Conservation (phyloP, 1,284 basidiomycete species). For the Fomitopsis pinicola region DNA sequence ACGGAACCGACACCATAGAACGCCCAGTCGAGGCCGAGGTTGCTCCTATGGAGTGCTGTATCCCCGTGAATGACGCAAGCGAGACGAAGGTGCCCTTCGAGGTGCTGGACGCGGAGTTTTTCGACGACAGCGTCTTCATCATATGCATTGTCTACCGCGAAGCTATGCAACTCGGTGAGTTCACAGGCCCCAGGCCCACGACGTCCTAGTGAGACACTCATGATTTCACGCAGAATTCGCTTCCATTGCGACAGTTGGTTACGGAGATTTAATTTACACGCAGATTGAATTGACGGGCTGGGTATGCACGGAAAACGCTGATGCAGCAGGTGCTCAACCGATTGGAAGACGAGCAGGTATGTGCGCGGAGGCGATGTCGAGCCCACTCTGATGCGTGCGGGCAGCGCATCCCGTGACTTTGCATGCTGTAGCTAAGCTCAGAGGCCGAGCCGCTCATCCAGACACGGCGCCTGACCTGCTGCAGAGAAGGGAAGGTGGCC, state of each 20-base stretch:
- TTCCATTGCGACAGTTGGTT: constrained; percentile 55
- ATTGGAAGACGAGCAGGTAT: constrained; percentile 51
- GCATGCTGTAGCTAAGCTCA: constrained; percentile 39
- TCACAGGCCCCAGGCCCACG: constrained; percentile 6
- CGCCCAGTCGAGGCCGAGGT: constrained; percentile 15
- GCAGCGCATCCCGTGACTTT: constrained; percentile 13
- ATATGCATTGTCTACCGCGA: constrained; percentile 49
- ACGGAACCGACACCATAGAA: constrained; percentile 11
- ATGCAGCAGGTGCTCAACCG: constrained; percentile 49
- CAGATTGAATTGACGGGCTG: constrained; percentile 41
- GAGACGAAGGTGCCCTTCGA: constrained; percentile 30
- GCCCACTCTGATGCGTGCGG: constrained; percentile 1
- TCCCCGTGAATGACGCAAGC: constrained; percentile 11
- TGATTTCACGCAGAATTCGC: constrained; percentile 40
- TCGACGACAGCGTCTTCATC: constrained; percentile 68
- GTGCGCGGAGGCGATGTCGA: constrained; percentile 14
- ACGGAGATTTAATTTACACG: constrained; percentile 55
- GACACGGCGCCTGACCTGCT: constrained; percentile 50
- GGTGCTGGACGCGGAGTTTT: constrained; percentile 66
- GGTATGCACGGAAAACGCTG: constrained; percentile 56
- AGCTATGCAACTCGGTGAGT: constrained; percentile 17
- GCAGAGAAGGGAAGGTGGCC: constrained; percentile 46
- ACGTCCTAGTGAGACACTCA: constrained; percentile 9
- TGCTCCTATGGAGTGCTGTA: constrained; percentile 21
- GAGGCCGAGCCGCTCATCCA: constrained; percentile 50